A percentile compares a stretch with the other conserved stretches of the same genome.
phyloP scores from a whole-genome alignment of 768 basidiomycete species.

The Postia placenta region DNA sequence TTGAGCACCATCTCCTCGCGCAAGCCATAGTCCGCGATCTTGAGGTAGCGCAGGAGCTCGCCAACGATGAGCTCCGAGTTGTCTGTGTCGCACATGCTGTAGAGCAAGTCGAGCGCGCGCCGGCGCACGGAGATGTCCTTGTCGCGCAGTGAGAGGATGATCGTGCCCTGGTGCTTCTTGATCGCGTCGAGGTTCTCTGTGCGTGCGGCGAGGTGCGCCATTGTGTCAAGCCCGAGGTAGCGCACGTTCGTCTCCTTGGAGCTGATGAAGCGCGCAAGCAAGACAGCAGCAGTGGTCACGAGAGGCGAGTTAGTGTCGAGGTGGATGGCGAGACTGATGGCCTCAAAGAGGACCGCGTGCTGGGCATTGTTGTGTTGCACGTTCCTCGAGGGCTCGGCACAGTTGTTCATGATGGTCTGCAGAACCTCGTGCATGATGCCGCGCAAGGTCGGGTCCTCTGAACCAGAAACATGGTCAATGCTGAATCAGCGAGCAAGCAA shows the following conservation, averaged over 20 bases:
- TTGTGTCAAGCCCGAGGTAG: conserved; percentile 94
- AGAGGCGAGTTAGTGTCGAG: conserved; percentile 86
- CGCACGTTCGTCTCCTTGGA: conserved; percentile 98
- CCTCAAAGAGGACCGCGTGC: conserved; percentile 97
- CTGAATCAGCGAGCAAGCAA: not conserved
- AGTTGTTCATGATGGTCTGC: conserved; percentile 85
- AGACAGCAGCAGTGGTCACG: conserved; percentile 80
- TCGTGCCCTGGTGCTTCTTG: conserved; percentile 93
- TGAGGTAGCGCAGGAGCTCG: conserved; percentile 88
- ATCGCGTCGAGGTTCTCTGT: conserved; percentile 88
- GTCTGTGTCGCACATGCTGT: conserved; percentile 98
- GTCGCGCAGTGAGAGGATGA: conserved; percentile 90
- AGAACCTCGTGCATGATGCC: conserved; percentile 76
- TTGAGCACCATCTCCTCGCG: conserved; percentile 99
- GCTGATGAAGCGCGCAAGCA: conserved; percentile 93
- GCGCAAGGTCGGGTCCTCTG: conserved; percentile 81
- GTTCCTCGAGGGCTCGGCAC: conserved; percentile 86
- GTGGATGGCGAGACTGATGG: conserved; percentile 94
- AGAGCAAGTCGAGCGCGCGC: conserved; percentile 89
- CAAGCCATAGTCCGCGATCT: conserved; percentile 93
- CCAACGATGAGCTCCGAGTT: conserved; percentile 96
- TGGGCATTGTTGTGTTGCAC: conserved; percentile 99
- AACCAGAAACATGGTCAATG: not conserved
- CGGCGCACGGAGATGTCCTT: conserved; percentile 96
- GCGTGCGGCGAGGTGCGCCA: conserved; percentile 95